phyloP scores from a whole-genome alignment of 2,329 filamentous ascomycete species.

The Catunica adiposa region DNA sequence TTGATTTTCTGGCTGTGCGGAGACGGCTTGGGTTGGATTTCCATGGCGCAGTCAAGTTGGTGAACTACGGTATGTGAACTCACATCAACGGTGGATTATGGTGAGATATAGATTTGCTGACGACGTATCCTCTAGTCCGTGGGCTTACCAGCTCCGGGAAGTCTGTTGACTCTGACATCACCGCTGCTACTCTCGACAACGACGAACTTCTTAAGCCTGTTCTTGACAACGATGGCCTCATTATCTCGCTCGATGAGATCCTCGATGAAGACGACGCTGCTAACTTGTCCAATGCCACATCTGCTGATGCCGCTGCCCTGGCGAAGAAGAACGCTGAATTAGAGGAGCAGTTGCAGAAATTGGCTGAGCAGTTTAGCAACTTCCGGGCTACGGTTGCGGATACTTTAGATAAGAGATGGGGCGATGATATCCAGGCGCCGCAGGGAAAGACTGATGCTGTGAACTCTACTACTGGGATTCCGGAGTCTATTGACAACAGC shows the following conservation, averaged over 20 bases:
- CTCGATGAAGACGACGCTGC: conserved; percentile 34
- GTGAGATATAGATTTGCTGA: neutral
- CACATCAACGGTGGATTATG: neutral
- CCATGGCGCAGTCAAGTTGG: conserved; percentile 54
- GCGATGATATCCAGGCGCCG: conserved; percentile 28
- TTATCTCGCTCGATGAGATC: conserved; percentile 69
- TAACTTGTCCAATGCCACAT: conserved; percentile 8
- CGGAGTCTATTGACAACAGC: conserved; percentile 26
- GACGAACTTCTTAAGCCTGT: conserved; percentile 73
- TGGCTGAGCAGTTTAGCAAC: conserved; percentile 48
- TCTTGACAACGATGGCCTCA: conserved; percentile 73
- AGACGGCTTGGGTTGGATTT: conserved; percentile 50
- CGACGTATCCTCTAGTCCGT: conserved; percentile 26
- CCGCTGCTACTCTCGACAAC: conserved; percentile 47
- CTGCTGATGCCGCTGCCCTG: neutral
- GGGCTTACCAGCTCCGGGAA: conserved; percentile 28
- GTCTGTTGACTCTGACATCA: conserved; percentile 39
- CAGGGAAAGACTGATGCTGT: conserved; percentile 21
- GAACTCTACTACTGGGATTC: conserved; percentile 10
- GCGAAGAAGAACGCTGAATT: conserved; percentile 23
- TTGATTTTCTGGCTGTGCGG: conserved; percentile 48
- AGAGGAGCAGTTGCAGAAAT: conserved; percentile 37
- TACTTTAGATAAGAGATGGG: conserved; percentile 50
- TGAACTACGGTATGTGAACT: conserved; percentile 42
- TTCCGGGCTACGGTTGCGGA: conserved; percentile 50